Base-by-base conservation (phyloP, 2,329 filamentous ascomycete genomes). In the Thermoascus crustaceus region DNA sequence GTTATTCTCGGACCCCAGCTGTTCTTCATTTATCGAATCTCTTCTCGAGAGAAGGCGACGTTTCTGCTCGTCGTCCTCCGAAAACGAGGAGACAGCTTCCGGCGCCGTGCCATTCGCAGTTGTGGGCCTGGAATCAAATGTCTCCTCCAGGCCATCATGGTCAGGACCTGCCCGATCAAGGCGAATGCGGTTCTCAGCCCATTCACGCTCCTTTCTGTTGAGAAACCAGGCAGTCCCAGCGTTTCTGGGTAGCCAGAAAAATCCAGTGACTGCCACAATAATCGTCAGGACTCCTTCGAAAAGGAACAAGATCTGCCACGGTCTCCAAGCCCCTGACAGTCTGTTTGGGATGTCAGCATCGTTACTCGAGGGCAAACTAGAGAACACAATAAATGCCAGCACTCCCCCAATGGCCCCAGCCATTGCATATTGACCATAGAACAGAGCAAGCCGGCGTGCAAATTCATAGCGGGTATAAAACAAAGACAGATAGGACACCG, bases 391-490 rank as follows among this genome's bases (percentile, higher is more conserved):
- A 48, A 66, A 73, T 34, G 67, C 68, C 22, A 77, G 54, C 3
- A 73, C 46, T 2, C 73, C 74, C n/a, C 72, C 72, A 21, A 78
- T 60, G 1, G 72, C 73, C 5, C 70, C 72, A 3, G 73, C 71
- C 5, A 76, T 61, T 2, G 72, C 72, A 37, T 68, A 71, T 50
- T 75, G 71, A 5, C 73, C 72, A 43, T 74, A 77, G 47, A 77
- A 76, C 25, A 75, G 53, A 3, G 64, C 71, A 11, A 77, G 52
- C 1, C 73, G 63, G 10, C 64, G 61, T 3, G 65, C 73, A 39
- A 77, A 74, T 43, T 76, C 73, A 52, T 67, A 76, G 29, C 70
- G 66, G 4, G 71, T 72, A 46, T 77, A 77, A 50, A 76, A 77
- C 34, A 73, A 58, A 11, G 71, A 72, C 18, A 78, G 62, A 43